Conservation (phyloP, 257 asterid genomes). For the Verbena officinalis region DNA sequence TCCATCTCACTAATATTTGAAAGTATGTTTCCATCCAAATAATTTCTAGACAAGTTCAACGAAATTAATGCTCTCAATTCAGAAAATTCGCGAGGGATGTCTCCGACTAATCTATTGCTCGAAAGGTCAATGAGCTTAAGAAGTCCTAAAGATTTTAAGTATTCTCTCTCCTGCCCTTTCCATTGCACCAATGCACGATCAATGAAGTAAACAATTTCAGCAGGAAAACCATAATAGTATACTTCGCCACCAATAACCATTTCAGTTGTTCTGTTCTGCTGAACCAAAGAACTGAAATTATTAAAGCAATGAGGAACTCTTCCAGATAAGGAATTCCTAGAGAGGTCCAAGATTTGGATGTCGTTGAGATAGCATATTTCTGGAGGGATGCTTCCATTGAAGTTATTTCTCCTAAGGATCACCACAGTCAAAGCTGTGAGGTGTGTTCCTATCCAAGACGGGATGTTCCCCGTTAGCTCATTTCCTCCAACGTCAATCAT, state of each 20-base stretch:
- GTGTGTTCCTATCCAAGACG: conserved; percentile 32
- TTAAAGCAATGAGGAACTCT: conserved; percentile 40
- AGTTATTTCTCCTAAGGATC: conserved; percentile 28
- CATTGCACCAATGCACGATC: no score
- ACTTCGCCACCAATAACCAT: no score
- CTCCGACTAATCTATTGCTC: conserved; percentile 30
- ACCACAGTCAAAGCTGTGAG: conserved; percentile 4
- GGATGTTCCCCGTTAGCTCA: conserved; percentile 31
- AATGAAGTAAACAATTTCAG: no score
- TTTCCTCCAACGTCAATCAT: conserved; percentile 44
- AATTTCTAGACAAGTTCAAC: conserved; percentile 41
- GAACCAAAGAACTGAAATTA: conserved; percentile 21
- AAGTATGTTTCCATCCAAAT: conserved; percentile 29
- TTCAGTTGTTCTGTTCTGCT: not conserved
- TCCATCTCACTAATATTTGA: conserved; percentile 39
- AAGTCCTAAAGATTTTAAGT: conserved; percentile 9
- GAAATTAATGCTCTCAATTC: conserved; percentile 23
- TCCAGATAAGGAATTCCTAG: conserved; percentile 38
- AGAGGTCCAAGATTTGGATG: conserved; percentile 48
- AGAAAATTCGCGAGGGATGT: conserved; percentile 22
- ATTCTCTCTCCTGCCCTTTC: conserved; percentile 11
- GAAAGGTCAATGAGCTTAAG: conserved; percentile 44
- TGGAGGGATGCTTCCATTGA: conserved; percentile 37
- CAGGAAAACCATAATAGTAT: not conserved
- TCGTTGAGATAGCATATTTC: conserved; percentile 35